Percentiles rank a stretch among this genome's conserved stretches.
These are phyloP conservation scores for Elongisporangium anandrum DNA, from an alignment of 352 stramenopile species.

Conservation along the genomic window DNA sequence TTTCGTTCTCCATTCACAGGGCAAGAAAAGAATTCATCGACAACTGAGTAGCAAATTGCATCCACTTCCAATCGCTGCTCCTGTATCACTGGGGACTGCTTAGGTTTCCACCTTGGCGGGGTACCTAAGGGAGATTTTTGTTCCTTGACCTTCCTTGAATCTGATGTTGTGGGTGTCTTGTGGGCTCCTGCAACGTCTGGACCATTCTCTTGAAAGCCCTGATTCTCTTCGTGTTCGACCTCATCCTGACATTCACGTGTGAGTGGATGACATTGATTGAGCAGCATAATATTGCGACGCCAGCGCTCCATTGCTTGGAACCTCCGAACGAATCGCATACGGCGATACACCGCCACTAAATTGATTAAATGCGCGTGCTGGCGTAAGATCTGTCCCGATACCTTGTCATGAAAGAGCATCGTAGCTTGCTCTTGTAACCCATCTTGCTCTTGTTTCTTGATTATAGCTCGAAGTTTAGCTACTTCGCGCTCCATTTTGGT, in stretches of 20 bases:
- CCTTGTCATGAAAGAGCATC: conserved; percentile 9
- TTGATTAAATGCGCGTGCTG: conserved; percentile 31
- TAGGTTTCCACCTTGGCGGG: neutral
- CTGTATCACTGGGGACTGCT: neutral
- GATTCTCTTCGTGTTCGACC: neutral
- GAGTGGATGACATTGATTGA: neutral
- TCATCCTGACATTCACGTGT: neutral
- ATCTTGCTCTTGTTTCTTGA: conserved; percentile 33
- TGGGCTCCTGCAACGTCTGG: neutral
- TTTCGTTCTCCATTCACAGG: neutral
- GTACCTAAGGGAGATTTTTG: conserved; percentile 5
- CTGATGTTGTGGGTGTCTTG: neutral
- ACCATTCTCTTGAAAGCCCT: neutral
- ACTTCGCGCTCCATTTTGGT: conserved; percentile 29
- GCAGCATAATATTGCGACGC: conserved; percentile 9
- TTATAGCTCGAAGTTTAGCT: conserved; percentile 23
- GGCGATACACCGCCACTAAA: conserved; percentile 23
- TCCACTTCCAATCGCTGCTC: conserved; percentile 20
- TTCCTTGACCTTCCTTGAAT: neutral
- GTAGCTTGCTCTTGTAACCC: conserved; percentile 11
- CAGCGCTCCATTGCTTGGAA: conserved; percentile 31
- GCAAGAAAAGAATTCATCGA: conserved; percentile 34
- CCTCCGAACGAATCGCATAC: conserved; percentile 13
- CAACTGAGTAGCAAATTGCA: conserved; percentile 36
- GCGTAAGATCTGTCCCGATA: conserved; percentile 4